Conservation (phyloP, 495 filamentous ascomycete genomes). For the Melanomma pulvis-pyrius region DNA sequence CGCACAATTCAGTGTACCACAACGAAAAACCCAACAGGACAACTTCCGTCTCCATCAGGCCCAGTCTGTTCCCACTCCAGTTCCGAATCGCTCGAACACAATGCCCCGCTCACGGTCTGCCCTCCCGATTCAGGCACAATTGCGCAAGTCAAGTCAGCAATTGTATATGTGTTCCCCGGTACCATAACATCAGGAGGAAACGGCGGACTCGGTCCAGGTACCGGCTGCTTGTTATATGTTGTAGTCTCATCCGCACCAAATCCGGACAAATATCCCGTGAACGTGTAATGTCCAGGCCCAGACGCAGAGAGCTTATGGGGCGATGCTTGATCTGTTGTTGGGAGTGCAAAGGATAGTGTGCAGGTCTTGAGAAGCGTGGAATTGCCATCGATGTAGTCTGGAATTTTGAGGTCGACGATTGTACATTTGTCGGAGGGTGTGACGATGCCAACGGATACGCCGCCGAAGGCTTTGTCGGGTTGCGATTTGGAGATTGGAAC, state of each 20-base stretch:
- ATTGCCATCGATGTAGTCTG: conserved; percentile 23
- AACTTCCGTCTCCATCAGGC: conserved; percentile 13
- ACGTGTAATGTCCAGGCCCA: conserved; percentile 20
- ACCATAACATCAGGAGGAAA: conserved; percentile 18
- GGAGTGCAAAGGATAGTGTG: conserved; percentile 17
- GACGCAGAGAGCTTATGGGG: conserved; percentile 8
- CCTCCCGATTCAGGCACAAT: conserved; percentile 21
- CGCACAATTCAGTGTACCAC: conserved; percentile 12
- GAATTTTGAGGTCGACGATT: conserved; percentile 24
- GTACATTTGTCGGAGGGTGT: conserved; percentile 21
- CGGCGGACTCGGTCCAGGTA: conserved; percentile 21
- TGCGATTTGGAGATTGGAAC: conserved; percentile 16
- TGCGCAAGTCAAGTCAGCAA: conserved; percentile 19
- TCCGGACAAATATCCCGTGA: conserved; percentile 19
- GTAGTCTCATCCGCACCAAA: conserved; percentile 16
- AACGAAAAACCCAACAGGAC: conserved; percentile 23
- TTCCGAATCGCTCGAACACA: conserved; percentile 8
- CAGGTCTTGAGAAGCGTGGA: conserved; percentile 22
- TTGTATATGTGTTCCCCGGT: conserved; percentile 23
- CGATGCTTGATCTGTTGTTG: conserved; percentile 5
- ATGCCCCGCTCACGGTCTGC: conserved; percentile 19
- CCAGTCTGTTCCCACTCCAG: conserved; percentile 21
- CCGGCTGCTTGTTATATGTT: conserved; percentile 23
- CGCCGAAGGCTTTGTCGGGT: conserved; percentile 15
- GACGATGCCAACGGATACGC: conserved; percentile 14